Percentiles rank a stretch among this genome's conserved stretches.
Evolutionary conservation across 2,329 filamentous ascomycete genomes (phyloP).

Genomic region (Myriosclerotinia duriaeana): DNA sequence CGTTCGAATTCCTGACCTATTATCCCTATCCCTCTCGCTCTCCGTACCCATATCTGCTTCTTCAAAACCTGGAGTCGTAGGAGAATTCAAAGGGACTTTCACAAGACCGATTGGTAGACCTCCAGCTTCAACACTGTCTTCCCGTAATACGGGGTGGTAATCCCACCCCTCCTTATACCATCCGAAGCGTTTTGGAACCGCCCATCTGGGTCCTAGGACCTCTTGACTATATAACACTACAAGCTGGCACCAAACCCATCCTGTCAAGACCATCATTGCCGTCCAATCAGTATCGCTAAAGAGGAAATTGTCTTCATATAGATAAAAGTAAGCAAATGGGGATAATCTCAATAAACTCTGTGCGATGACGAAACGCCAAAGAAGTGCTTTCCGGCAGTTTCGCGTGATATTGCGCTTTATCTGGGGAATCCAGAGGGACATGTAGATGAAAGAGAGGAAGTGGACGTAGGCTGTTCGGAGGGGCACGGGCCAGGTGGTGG

Average conservation of each 20-base stretch:
- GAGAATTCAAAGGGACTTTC: slow-evolving; percentile 31
- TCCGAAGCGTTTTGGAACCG: slow-evolving; percentile 59
- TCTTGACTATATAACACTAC: slow-evolving; percentile 78
- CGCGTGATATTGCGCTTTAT: slow-evolving; percentile 86
- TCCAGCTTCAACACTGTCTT: slow-evolving; percentile 77
- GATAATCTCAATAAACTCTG: slow-evolving; percentile 76
- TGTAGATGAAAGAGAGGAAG: slow-evolving; percentile 67
- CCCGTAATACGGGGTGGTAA: slow-evolving; percentile 86
- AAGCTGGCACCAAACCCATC: slow-evolving; percentile 87
- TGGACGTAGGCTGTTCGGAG: slow-evolving; percentile 60
- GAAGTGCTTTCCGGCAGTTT: slow-evolving; percentile 87
- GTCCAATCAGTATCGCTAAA: slow-evolving; percentile 69
- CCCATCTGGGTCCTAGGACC: slow-evolving; percentile 83
- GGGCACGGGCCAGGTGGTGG: slow-evolving; percentile 58
- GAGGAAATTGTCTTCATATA: slow-evolving; percentile 74
- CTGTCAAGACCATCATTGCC: slow-evolving; percentile 63
- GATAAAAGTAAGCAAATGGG: slow-evolving; percentile 84
- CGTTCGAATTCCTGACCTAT: slow-evolving; percentile 49
- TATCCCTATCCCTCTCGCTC: slow-evolving; percentile 37
- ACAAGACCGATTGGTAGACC: slow-evolving; percentile 76
- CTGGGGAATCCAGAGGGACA: slow-evolving; percentile 91
- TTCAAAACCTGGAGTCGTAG: slow-evolving; percentile 30
- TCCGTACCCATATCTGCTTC: slow-evolving; percentile 28
- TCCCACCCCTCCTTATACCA: slow-evolving; percentile 81
- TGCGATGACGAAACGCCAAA: slow-evolving; percentile 86